Evolutionary conservation across 306 rosid species (phyloP).

Genomic region (Quercus rubra): DNA sequence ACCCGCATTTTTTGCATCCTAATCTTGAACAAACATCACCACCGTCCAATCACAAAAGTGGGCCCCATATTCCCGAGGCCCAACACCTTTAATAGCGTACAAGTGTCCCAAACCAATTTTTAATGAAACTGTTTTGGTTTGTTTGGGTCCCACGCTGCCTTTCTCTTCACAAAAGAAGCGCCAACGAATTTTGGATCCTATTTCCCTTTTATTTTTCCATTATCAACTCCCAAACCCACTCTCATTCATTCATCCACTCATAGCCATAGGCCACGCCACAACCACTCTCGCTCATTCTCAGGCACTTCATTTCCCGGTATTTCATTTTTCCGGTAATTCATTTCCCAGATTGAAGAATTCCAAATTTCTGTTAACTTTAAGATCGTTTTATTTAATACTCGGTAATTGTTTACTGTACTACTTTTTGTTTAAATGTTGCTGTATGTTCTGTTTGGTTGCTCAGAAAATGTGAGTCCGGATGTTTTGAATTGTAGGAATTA

Average conservation of each 20-base stretch:
- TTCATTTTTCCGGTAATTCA: no score
- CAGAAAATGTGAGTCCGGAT: background rate
- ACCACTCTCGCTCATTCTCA: background rate
- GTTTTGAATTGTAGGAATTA: background rate
- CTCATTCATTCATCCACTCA: background rate
- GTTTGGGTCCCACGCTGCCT: background rate
- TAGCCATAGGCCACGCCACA: no score
- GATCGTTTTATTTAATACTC: background rate
- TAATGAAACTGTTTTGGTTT: background rate
- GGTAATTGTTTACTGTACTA: background rate
- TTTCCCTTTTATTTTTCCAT: slow-evolving; percentile 15
- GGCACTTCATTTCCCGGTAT: background rate
- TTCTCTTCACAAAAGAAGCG: slow-evolving; percentile 41
- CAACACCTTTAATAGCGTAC: background rate
- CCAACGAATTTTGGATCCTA: slow-evolving; percentile 53
- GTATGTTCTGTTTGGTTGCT: slow-evolving; percentile 2
- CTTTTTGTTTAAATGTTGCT: background rate
- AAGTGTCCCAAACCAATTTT: background rate
- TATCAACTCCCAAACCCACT: slow-evolving; percentile 4
- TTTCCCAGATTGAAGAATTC: no score
- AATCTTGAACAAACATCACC: no score
- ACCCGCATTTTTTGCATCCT: no score
- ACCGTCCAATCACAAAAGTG: no score
- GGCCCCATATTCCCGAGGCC: no score
- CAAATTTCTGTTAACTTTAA: no score